These are phyloP conservation scores for Neofusicoccum parvum DNA, from an alignment of 2,329 filamentous ascomycete genomes.

Conservation along the genomic window DNA sequence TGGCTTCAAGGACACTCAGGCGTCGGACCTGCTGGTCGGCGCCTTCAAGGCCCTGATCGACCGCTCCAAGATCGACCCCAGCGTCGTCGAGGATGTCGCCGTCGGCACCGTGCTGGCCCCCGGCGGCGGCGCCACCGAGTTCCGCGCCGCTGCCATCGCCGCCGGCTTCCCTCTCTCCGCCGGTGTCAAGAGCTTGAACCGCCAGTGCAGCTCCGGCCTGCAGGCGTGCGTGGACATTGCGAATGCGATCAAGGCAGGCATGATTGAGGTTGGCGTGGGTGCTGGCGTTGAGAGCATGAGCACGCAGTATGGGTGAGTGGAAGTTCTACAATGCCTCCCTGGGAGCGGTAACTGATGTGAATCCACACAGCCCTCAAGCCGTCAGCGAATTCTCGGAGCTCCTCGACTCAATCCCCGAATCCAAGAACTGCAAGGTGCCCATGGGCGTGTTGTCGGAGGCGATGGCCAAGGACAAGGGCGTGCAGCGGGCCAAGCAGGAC, in stretches of 20 bases:
- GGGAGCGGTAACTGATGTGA: conserved; percentile 50
- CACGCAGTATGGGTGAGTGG: conserved; percentile 67
- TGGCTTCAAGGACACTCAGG: conserved; percentile 90
- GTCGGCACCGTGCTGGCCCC: conserved; percentile 91
- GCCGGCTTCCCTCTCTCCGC: conserved; percentile 87
- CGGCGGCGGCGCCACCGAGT: conserved; percentile 93
- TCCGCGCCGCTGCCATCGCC: conserved; percentile 86
- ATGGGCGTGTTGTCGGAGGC: conserved; percentile 94
- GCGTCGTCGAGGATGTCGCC: conserved; percentile 85
- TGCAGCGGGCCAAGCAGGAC: conserved; percentile 76
- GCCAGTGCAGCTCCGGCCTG: conserved; percentile 91
- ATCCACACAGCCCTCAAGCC: conserved; percentile 59
- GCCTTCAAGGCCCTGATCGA: conserved; percentile 80
- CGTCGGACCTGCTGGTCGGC: conserved; percentile 81
- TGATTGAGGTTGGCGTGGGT: conserved; percentile 94
- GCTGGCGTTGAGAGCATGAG: conserved; percentile 98
- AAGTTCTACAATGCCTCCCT: not conserved
- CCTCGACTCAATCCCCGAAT: conserved; percentile 76
- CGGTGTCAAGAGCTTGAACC: conserved; percentile 85
- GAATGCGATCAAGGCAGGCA: conserved; percentile 85
- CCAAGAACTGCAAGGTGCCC: conserved; percentile 95
- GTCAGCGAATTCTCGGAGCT: conserved; percentile 92
- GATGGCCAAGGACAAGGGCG: conserved; percentile 84
- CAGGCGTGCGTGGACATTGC: conserved; percentile 93
- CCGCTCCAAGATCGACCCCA: conserved; percentile 79